These are phyloP conservation scores for Kwoniella mangroviensis DNA, from an alignment of 768 basidiomycete genomes.

Conservation along the genomic window DNA sequence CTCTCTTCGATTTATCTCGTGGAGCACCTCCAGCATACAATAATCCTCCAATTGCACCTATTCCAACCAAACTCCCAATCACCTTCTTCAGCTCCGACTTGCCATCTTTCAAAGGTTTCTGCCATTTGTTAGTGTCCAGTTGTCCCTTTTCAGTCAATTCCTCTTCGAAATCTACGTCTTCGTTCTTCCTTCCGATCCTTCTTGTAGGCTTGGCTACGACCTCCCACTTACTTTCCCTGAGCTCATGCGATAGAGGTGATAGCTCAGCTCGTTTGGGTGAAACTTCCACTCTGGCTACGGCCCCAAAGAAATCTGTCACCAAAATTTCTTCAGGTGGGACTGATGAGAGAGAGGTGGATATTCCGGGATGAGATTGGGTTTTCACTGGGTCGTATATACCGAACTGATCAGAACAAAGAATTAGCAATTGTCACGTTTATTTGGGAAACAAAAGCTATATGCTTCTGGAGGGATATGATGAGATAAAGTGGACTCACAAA, in stretches of 20 bases:
- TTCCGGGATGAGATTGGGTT: constrained; percentile 85
- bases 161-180: not conserved
- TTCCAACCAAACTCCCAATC: not conserved
- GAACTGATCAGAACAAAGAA: constrained; percentile 64
- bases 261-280: constrained; percentile 16
- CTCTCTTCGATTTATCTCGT: not conserved
- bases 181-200: not conserved
- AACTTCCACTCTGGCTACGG: constrained; percentile 81
- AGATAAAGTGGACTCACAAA: constrained; percentile 64
- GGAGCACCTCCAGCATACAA: not conserved
- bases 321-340: constrained; percentile 67
- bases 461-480: not conserved
- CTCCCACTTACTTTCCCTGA: not conserved
- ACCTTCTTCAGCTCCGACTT: not conserved
- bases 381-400: constrained; percentile 72
- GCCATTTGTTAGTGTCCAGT: not conserved
- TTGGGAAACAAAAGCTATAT: not conserved
- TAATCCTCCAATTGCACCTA: not conserved
- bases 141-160: not conserved
- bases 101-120: not conserved
- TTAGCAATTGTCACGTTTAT: not conserved
- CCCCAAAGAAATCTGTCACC: constrained; percentile 87
- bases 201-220: not conserved
- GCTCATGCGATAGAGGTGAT: constrained; percentile 5
- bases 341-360: constrained; percentile 79